Conservation (phyloP, 2,329 filamentous ascomycete species). For the Amesomyces nigricolor region DNA sequence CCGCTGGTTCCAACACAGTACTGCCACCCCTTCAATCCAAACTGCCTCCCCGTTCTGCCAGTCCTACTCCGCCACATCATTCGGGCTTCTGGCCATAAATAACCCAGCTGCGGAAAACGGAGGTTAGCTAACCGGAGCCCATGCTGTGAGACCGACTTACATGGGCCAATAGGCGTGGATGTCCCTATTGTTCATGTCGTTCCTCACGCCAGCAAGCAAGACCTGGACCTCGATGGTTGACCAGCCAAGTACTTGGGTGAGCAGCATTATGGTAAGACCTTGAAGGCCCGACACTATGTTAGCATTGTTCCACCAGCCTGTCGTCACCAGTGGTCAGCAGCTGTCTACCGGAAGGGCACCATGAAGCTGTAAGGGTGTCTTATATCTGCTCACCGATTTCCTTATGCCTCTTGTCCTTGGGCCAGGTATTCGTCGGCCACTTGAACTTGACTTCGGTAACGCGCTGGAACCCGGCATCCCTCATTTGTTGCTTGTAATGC, state of each 20-base stretch:
- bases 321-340: not conserved
- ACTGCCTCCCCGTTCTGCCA: no score
- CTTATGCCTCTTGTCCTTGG: conserved; percentile 13
- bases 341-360: not conserved
- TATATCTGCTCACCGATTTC: conserved; percentile 10
- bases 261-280: conserved; percentile 27
- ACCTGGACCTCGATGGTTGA: conserved; percentile 24
- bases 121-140: not conserved
- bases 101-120: not conserved
- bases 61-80: not conserved
- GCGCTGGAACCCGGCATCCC: conserved; percentile 18
- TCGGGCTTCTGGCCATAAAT: conserved; percentile 14
- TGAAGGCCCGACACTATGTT: conserved; percentile 29
- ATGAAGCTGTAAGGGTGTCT: not conserved
- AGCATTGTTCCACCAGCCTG: conserved; percentile 28
- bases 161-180: conserved; percentile 21
- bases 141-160: conserved; percentile 4
- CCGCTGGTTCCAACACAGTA: no score
- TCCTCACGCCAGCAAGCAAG: conserved; percentile 17
- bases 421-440: conserved; percentile 20
- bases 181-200: conserved; percentile 15
- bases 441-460: conserved; percentile 13
- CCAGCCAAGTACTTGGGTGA: conserved; percentile 28
- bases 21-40: no score
- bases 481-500: conserved; percentile 12